These are phyloP conservation scores for Cyphellophora europaea DNA, from an alignment of 2,329 filamentous ascomycete species.

Conservation along the genomic window DNA sequence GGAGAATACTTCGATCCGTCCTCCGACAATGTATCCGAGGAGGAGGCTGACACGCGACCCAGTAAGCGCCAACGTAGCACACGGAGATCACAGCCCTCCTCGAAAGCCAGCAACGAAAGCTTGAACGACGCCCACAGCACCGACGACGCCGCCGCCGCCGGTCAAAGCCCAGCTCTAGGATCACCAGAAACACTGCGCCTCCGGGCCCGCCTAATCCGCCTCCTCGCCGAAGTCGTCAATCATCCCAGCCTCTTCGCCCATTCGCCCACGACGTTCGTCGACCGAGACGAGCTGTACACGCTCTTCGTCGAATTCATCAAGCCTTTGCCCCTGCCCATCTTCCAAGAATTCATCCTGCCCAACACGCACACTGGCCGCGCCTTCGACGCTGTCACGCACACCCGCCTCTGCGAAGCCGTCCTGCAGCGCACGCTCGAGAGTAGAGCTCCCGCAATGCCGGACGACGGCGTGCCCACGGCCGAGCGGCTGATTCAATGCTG, in stretches of 20 bases:
- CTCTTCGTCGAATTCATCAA: constrained; percentile 38
- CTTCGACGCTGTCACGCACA: constrained; percentile 26
- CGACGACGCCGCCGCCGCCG: constrained; percentile 8
- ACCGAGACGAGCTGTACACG: constrained; percentile 30
- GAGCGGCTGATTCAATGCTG: constrained; percentile 49
- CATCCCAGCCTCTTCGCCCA: constrained; percentile 20
- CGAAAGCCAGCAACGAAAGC: constrained; percentile 8
- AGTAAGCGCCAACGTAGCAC: constrained; percentile 16
- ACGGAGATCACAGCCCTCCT: constrained; percentile 19
- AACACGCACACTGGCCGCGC: constrained; percentile 1
- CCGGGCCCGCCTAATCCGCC: constrained; percentile 34
- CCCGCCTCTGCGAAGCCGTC: constrained; percentile 45
- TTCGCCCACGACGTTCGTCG: constrained; percentile 22
- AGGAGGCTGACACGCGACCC: constrained; percentile 7
- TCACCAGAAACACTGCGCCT: constrained; percentile 30
- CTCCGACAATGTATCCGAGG: constrained; percentile 26
- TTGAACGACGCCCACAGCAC: constrained; percentile 7
- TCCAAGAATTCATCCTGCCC: constrained; percentile 35
- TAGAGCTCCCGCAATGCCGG: constrained; percentile 25
- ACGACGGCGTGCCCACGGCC: constrained; percentile 38
- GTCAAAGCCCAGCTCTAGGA: constrained; percentile 23
- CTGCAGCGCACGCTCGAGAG: constrained; percentile 40
- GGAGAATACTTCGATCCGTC: constrained; percentile 34
- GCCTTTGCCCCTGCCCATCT: constrained; percentile 34
- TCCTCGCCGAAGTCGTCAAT: constrained; percentile 31